Percentiles rank a stretch among this genome's conserved stretches.
phyloP scores from a whole-genome alignment of 257 asterid species.

The Solanum dulcamara region DNA sequence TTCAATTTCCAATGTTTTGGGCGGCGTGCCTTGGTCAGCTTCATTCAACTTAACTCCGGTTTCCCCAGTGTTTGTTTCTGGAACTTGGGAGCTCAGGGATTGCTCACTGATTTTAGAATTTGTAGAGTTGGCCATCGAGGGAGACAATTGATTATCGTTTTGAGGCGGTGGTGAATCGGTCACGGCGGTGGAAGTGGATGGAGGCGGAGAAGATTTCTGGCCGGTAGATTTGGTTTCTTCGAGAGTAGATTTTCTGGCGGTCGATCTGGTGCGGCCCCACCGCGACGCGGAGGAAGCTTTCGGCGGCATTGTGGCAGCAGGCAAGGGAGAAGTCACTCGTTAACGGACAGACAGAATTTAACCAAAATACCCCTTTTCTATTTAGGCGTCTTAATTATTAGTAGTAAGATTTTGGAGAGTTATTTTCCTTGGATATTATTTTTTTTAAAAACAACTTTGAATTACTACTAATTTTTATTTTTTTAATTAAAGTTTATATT shows the following conservation, averaged over 20 bases:
- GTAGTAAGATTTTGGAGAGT: not conserved
- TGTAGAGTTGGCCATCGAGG: not conserved
- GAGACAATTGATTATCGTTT: not conserved
- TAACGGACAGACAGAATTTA: not conserved
- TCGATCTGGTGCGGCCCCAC: not conserved
- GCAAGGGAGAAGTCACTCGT: not conserved
- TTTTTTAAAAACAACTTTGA: not conserved
- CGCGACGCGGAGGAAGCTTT: not conserved
- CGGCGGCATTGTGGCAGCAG: not conserved
- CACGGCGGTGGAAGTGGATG: not conserved
- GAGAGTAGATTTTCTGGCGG: not conserved
- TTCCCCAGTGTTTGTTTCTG: not conserved
- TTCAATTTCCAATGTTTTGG: conserved; percentile 7
- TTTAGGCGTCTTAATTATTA: not conserved
- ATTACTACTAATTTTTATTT: not conserved
- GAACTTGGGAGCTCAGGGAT: not conserved
- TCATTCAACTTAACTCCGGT: not conserved
- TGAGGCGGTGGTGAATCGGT: not conserved
- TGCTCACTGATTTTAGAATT: not conserved
- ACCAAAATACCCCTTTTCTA: not conserved
- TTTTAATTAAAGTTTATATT: no score
- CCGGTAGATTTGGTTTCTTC: not conserved
- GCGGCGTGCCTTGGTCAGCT: not conserved
- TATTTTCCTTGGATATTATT: not conserved
- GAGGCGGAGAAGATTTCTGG: not conserved